Evolutionary conservation across 1,284 basidiomycete species (phyloP).

Genomic region (Cystobasidium slooffiae): DNA sequence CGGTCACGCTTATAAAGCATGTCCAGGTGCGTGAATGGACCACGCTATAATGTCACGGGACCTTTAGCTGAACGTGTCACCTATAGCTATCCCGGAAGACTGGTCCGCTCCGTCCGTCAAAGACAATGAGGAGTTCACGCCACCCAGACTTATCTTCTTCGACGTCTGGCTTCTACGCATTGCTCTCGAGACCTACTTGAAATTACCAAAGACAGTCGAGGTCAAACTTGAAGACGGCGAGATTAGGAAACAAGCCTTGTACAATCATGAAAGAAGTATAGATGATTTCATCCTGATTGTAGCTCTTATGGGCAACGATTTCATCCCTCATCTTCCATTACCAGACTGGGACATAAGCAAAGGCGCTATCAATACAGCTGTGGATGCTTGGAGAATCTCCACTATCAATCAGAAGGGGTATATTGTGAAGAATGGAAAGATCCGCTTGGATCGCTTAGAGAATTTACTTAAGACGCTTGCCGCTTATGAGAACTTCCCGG

Average conservation of each 20-base stretch:
- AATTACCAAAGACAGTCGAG: slow-evolving; percentile 68
- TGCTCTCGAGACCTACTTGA: slow-evolving; percentile 93
- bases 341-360: slow-evolving; percentile 89
- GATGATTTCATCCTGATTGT: slow-evolving; percentile 99
- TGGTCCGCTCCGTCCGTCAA: slow-evolving; percentile 23
- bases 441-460: slow-evolving; percentile 71
- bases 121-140: slow-evolving; percentile 63
- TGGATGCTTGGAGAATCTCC: slow-evolving; percentile 93
- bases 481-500: slow-evolving; percentile 11
- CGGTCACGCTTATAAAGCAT: slow-evolving; percentile 10
- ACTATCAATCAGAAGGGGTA: slow-evolving; percentile 94
- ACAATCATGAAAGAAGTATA: slow-evolving; percentile 93
- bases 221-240: neutral
- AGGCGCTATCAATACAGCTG: slow-evolving; percentile 93
- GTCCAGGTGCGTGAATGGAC: slow-evolving; percentile 10
- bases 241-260: slow-evolving; percentile 67
- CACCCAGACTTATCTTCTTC: slow-evolving; percentile 98
- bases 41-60: neutral
- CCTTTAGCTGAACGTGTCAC: neutral
- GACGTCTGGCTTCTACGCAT: slow-evolving; percentile 93
- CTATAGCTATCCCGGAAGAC: slow-evolving; percentile 26
- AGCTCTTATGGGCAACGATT: slow-evolving; percentile 99
- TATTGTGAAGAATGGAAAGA: slow-evolving; percentile 87
- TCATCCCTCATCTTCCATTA: slow-evolving; percentile 96
- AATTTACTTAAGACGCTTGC: slow-evolving; percentile 22